Conservation (phyloP, 1,284 basidiomycete genomes). For the Rhodotorula sp. region DNA sequence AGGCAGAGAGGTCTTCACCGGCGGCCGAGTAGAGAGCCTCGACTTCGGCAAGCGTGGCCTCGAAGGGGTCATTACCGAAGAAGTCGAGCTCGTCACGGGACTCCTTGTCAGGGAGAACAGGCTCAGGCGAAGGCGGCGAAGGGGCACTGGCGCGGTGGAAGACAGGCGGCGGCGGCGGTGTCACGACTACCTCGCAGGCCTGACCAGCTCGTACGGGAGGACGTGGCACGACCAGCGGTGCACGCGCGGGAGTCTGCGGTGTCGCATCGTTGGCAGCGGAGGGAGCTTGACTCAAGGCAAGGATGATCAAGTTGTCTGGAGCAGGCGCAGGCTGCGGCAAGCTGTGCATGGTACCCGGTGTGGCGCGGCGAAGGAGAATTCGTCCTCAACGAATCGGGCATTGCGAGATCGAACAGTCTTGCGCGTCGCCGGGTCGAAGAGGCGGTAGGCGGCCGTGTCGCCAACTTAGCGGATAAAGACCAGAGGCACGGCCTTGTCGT, state of each 20-base stretch:
- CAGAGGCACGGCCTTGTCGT: not conserved
- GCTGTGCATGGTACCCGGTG: not conserved
- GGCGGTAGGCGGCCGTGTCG: not conserved
- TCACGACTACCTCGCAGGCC: not conserved
- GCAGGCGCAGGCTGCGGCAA: not conserved
- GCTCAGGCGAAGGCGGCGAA: not conserved
- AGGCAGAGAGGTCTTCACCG: not conserved
- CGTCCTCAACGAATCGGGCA: not conserved
- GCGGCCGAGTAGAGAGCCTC: not conserved
- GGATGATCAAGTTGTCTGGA: not conserved
- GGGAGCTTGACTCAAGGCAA: not conserved
- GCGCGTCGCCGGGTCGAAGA: not conserved
- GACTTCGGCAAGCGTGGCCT: not conserved
- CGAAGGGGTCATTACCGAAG: not conserved
- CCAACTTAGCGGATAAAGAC: constrained; percentile 5
- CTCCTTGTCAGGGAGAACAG: not conserved
- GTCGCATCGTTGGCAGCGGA: no score
- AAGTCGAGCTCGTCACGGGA: constrained; percentile 8
- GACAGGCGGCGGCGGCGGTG: not conserved
- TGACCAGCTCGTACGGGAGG: not conserved
- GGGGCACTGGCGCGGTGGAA: not conserved
- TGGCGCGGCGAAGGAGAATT: not conserved
- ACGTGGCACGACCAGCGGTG: not conserved
- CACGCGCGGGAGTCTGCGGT: not conserved
- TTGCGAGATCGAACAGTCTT: not conserved